These are phyloP conservation scores for Phytophthora pinifolia DNA, from an alignment of 352 stramenopile species.

Conservation along the genomic window DNA sequence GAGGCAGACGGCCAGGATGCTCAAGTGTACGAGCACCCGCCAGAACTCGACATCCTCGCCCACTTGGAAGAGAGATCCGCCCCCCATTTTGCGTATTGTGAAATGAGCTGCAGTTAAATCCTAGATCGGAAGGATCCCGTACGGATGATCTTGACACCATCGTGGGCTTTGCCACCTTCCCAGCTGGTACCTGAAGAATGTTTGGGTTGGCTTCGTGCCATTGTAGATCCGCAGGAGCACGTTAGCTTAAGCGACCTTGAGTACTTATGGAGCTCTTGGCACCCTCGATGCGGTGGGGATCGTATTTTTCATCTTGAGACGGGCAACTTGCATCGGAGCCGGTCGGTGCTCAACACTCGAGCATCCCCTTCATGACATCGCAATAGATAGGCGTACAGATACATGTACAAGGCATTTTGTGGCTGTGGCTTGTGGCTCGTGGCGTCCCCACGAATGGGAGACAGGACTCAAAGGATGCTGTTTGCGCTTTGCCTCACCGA, in stretches of 20 bases:
- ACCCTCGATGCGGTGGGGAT: no score
- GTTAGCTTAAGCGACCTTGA: no score
- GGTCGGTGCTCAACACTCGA: no score
- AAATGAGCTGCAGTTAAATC: conserved; percentile 11
- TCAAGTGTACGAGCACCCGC: conserved; percentile 46
- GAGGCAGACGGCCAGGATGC: conserved; percentile 41
- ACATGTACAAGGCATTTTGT: no score
- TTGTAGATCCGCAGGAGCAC: no score
- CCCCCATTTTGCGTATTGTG: conserved; percentile 15
- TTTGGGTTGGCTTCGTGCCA: background rate
- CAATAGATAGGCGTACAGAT: no score
- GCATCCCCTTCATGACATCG: conserved; percentile 1
- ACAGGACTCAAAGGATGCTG: background rate
- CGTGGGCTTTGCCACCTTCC: conserved; percentile 11
- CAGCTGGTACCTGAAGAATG: background rate
- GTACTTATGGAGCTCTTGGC: no score
- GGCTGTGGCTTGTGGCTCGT: no score
- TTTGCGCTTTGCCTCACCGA: conserved; percentile 14
- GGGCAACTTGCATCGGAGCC: background rate
- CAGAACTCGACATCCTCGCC: conserved; percentile 52
- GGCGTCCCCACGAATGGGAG: background rate
- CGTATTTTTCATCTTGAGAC: background rate
- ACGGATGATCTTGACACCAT: conserved; percentile 1
- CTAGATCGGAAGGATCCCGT: conserved; percentile 4
- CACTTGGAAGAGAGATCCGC: conserved; percentile 50